Percentiles rank a stretch among this genome's conserved stretches.
Evolutionary conservation across 768 basidiomycete species (phyloP).

Genomic region (Albatrellus ellisii): DNA sequence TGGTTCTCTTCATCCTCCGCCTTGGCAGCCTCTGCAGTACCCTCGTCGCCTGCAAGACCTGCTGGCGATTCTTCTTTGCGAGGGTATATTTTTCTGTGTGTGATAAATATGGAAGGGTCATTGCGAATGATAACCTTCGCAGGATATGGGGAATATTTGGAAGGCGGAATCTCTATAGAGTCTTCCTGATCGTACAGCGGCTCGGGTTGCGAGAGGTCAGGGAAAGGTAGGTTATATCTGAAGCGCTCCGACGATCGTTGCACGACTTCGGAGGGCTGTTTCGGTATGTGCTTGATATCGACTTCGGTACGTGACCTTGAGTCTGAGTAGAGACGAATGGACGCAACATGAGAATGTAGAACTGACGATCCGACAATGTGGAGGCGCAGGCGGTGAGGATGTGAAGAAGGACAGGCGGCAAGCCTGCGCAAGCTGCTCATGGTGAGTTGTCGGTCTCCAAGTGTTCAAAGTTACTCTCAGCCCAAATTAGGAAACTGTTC

Average conservation of each 20-base stretch:
- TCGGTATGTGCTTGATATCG: no score
- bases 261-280: no score
- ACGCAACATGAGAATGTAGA: background rate
- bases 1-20: constrained; percentile 13
- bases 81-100: constrained; percentile 20
- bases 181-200: constrained; percentile 50
- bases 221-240: constrained; percentile 20
- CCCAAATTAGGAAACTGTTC: background rate
- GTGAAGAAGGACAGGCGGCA: no score
- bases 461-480: background rate
- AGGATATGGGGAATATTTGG: constrained; percentile 35
- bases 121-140: constrained; percentile 59
- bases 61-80: constrained; percentile 18
- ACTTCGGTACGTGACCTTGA: no score
- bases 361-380: constrained; percentile 4
- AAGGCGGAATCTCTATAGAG: constrained; percentile 38
- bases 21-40: constrained; percentile 6
- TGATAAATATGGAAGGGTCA: constrained; percentile 53
- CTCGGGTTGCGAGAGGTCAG: constrained; percentile 52
- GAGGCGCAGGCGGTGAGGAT: constrained; percentile 11
- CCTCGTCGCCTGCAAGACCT: constrained; percentile 21
- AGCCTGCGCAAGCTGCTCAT: no score
- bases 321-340: constrained; percentile 10
- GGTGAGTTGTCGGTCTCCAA: background rate
- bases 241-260: constrained; percentile 3